These are phyloP conservation scores for Stellera chamaejasme DNA, from an alignment of 345 rosid genomes.

Conservation along the genomic window DNA sequence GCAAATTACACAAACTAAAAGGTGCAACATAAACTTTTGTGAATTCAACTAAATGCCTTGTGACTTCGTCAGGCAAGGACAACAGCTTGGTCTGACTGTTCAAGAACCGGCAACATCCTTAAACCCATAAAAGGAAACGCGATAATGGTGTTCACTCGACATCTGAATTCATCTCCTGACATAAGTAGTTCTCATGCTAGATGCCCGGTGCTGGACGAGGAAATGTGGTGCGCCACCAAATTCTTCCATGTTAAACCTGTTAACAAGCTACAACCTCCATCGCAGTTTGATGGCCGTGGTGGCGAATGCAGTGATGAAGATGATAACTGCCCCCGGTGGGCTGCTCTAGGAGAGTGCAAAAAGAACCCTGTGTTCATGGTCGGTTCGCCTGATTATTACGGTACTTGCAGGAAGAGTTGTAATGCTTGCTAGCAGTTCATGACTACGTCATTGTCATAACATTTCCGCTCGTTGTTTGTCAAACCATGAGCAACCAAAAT, in stretches of 20 bases:
- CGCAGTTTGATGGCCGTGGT: conserved; percentile 13
- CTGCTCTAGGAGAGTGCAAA: conserved; percentile 70
- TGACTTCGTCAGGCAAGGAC: conserved; percentile 29
- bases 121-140: conserved; percentile 79
- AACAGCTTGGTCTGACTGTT: conserved; percentile 52
- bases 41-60: neutral
- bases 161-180: conserved; percentile 48
- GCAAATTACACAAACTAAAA: neutral
- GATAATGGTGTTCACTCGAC: conserved; percentile 58
- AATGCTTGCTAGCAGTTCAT: conserved; percentile 34
- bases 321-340: conserved; percentile 62
- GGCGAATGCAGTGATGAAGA: conserved; percentile 73
- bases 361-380: conserved; percentile 83
- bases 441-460: too few relatives aligned
- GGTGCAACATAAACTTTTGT: too few relatives aligned
- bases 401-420: conserved; percentile 91
- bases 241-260: conserved; percentile 36
- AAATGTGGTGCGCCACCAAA: conserved; percentile 66
- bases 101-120: conserved; percentile 28
- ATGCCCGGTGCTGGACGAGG: conserved; percentile 73
- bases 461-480: too few relatives aligned
- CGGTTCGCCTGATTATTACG: conserved; percentile 84
- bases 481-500: too few relatives aligned
- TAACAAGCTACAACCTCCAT: conserved; percentile 9
- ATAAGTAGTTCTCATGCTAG: conserved; percentile 54